phyloP scores from a whole-genome alignment of 2,329 filamentous ascomycete species.

The Alternaria solani region DNA sequence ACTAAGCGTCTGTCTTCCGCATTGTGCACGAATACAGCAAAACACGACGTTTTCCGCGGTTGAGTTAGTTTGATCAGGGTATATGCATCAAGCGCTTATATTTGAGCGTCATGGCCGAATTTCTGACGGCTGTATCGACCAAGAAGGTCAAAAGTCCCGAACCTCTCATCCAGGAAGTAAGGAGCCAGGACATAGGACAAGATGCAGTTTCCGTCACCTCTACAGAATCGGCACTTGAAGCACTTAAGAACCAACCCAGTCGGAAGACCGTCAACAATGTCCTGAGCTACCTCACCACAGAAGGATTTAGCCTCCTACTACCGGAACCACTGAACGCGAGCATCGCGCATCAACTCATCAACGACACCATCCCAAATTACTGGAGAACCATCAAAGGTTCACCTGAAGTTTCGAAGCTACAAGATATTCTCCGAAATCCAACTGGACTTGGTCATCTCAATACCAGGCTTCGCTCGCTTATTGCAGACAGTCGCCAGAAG shows the following conservation, averaged over 20 bases:
- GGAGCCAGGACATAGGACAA: constrained; percentile 21
- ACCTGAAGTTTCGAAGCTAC: constrained; percentile 54
- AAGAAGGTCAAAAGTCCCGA: constrained; percentile 32
- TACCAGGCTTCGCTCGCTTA: constrained; percentile 70
- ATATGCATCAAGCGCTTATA: not conserved
- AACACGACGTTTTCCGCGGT: not conserved
- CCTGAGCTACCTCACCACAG: constrained; percentile 61
- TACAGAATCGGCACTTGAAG: constrained; percentile 63
- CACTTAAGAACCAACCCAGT: constrained; percentile 69
- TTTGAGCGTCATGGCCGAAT: constrained; percentile 54
- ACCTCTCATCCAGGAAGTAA: constrained; percentile 27
- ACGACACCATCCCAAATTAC: constrained; percentile 79
- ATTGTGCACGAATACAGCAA: not conserved
- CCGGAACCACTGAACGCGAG: constrained; percentile 76
- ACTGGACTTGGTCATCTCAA: constrained; percentile 80
- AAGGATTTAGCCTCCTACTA: constrained; percentile 65
- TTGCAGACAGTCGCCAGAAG: constrained; percentile 50
- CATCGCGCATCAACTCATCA: constrained; percentile 77
- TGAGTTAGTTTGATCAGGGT: not conserved
- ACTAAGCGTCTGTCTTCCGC: constrained; percentile 2
- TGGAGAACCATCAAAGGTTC: constrained; percentile 63
- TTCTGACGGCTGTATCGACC: constrained; percentile 59
- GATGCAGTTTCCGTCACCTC: constrained; percentile 31
- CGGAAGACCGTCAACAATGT: constrained; percentile 63
- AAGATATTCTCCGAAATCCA: constrained; percentile 74